These are phyloP conservation scores for Schizothecium vesticola DNA, from an alignment of 495 filamentous ascomycete genomes.

Conservation along the genomic window DNA sequence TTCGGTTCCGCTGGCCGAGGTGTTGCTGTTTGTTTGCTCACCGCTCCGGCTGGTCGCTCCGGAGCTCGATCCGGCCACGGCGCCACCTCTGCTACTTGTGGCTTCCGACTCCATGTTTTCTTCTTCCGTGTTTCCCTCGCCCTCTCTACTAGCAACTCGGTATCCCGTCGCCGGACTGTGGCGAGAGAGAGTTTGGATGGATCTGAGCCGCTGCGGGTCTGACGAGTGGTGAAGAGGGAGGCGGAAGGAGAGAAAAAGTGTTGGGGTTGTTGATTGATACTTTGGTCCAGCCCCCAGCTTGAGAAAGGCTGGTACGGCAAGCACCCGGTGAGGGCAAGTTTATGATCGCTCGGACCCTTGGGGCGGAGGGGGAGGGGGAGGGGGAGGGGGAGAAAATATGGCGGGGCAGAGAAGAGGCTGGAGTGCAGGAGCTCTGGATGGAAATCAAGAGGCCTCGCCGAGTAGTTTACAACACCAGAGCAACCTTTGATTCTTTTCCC, in stretches of 20 bases:
- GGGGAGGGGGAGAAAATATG: background rate
- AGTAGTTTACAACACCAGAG: background rate
- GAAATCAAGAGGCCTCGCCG: background rate
- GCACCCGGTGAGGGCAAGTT: background rate
- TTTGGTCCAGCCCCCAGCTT: background rate
- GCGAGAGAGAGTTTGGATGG: background rate
- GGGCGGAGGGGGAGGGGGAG: slow-evolving; percentile 1
- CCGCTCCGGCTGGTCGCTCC: background rate
- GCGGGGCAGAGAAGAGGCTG: background rate
- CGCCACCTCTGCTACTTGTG: background rate
- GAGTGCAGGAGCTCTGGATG: background rate
- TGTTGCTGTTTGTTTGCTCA: background rate
- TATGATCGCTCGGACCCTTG: slow-evolving; percentile 11
- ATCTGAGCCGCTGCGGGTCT: background rate
- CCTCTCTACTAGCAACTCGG: background rate
- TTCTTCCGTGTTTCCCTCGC: background rate
- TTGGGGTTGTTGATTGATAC: background rate
- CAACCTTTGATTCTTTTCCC: background rate
- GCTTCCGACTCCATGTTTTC: slow-evolving; percentile 1
- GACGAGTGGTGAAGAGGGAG: background rate
- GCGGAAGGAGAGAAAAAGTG: background rate
- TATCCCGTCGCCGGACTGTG: background rate
- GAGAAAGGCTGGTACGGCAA: background rate
- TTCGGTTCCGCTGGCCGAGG: background rate
- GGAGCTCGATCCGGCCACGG: background rate